Evolutionary conservation across 371 early-diverging fungal species (phyloP), one percentile per base, ranked within the genome.

Genomic region (Apophysomyces trapeziformis): DNA sequence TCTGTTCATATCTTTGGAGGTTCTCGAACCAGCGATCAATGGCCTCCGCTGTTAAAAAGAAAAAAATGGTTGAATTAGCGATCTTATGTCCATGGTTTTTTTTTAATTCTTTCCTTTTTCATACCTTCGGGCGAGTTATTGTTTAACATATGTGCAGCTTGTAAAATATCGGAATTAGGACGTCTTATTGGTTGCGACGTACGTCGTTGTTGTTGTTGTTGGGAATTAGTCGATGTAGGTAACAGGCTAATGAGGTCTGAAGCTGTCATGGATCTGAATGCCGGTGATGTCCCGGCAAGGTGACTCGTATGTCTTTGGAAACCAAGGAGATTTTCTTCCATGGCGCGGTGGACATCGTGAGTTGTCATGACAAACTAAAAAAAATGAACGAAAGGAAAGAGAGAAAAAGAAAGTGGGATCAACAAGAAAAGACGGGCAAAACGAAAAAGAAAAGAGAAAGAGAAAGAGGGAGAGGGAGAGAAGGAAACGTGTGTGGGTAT

Each of bases 1-100:
- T 96, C 44, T 90, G 85, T 71, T 98, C 96, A 74, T 95, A 96
- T 67, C 94, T 90, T 66, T 90, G 89, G 57, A 96, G 83, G 67
- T 96, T 95, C 72, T 95, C 94, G 69, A 93, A 95, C 95, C 95
- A 94, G 61, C 85, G 83, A 80, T 97, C 96, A 62, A 96, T 92
- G 14, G 92, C 95, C 62, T 90, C 90, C 46, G 90, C 90, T 89
- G 16, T 21, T 18, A 21, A 66, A 32, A 21, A 60, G 37, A 35
- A 45, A 26, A 21, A 18, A 8, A 37, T 38, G 21, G 32, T 50
- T n/a, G 21, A 50, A 26, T 26, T 2, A 26, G 32, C 32, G 32
- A 26, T 26, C 32, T 26, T 26, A 26, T 3, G 32, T 26, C 32
- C 21, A 50, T 6, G 9, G n/a, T n/a, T n/a, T n/a, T 63, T 45